Conservation (phyloP, 2,329 filamentous ascomycete species). For the Calonectria crousiana region DNA sequence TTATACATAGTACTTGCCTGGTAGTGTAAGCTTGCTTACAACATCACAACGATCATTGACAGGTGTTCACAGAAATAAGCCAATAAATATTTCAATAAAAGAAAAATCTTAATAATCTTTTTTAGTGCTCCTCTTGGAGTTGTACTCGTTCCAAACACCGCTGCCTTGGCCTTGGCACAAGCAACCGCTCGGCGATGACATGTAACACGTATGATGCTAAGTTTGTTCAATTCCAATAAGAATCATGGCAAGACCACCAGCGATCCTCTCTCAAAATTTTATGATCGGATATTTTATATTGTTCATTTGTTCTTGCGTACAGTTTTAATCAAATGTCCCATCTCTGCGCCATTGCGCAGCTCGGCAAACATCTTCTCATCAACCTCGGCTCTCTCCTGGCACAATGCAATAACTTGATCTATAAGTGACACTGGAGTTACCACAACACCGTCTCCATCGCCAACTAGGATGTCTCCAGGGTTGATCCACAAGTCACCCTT, state of each 20-base stretch:
- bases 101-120: too few relatives aligned
- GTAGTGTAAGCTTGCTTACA: not conserved
- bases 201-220: not conserved
- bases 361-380: slow-evolving; percentile 43
- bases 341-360: slow-evolving; percentile 22
- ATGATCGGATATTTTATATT: too few relatives aligned
- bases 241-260: too few relatives aligned
- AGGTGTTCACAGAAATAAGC: not conserved
- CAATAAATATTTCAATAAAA: too few relatives aligned
- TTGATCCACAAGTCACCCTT: slow-evolving; percentile 45
- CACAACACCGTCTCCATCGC: slow-evolving; percentile 47
- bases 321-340: slow-evolving; percentile 23
- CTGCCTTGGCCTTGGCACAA: not conserved
- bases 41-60: not conserved
- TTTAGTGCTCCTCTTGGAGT: not conserved
- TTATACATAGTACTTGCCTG: not conserved
- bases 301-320: slow-evolving; percentile 25
- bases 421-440: slow-evolving; percentile 37
- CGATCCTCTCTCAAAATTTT: too few relatives aligned
- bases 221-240: not conserved
- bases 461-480: slow-evolving; percentile 45
- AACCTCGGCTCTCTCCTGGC: slow-evolving; percentile 43
- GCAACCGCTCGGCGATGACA: not conserved
- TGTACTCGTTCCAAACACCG: not conserved
- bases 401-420: slow-evolving; percentile 44